Percentiles rank a stretch among this genome's conserved stretches.
Evolutionary conservation across 441 rosid species (phyloP).

Genomic region (Melastoma candidum): DNA sequence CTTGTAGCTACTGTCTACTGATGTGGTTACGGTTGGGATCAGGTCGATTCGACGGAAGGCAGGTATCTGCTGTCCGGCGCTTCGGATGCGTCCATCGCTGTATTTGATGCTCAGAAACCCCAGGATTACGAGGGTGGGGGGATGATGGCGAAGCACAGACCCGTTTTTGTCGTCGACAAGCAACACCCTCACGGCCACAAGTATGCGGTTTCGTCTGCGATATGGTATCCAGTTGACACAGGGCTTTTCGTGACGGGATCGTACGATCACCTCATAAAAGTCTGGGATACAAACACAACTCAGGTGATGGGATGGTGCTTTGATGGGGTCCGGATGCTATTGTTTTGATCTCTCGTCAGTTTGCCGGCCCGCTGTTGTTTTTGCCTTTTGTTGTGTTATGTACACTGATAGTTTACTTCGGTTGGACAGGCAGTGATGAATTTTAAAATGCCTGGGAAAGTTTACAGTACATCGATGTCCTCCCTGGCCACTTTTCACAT

Average conservation of each 20-base stretch:
- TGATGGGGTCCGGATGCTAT: neutral
- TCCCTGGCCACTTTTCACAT: slow-evolving; percentile 75
- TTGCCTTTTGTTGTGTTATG: neutral
- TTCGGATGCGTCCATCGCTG: slow-evolving; percentile 80
- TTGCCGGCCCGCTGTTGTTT: neutral
- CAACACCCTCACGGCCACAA: slow-evolving; percentile 69
- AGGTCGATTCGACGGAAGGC: slow-evolving; percentile 92
- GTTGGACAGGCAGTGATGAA: slow-evolving; percentile 53
- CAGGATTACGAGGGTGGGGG: slow-evolving; percentile 54
- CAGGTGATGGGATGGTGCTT: slow-evolving; percentile 30
- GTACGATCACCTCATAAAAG: slow-evolving; percentile 64
- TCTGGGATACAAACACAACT: slow-evolving; percentile 87
- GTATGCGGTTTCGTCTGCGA: slow-evolving; percentile 67
- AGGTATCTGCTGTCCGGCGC: slow-evolving; percentile 73
- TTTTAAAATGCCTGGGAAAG: slow-evolving; percentile 91
- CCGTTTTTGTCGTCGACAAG: slow-evolving; percentile 58
- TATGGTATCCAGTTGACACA: slow-evolving; percentile 93
- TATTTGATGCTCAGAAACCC: slow-evolving; percentile 62
- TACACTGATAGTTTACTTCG: slow-evolving; percentile 5
- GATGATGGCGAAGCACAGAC: slow-evolving; percentile 60
- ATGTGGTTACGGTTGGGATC: slow-evolving; percentile 25
- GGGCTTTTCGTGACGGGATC: slow-evolving; percentile 88
- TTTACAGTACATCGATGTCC: slow-evolving; percentile 87
- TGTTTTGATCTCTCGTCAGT: neutral
- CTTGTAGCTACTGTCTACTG: neutral